phyloP scores from a whole-genome alignment of 805 yeast species.

The Ascoidea asiatica region DNA sequence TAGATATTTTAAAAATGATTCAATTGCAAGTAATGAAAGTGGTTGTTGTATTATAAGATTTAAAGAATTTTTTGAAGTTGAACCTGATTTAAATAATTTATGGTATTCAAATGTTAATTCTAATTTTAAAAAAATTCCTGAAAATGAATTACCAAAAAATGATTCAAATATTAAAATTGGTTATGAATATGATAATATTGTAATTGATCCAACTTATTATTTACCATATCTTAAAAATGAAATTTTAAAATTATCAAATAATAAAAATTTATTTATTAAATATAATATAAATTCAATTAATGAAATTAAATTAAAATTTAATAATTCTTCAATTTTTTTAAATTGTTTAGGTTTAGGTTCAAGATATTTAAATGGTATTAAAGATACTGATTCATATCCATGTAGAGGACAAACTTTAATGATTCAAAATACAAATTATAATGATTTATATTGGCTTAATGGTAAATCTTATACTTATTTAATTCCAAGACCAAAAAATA shows the following conservation, averaged over 20 bases:
- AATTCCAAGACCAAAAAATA: conserved; percentile 68
- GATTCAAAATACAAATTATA: conserved; percentile 25
- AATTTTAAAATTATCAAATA: conserved; percentile 30
- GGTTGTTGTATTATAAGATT: no score
- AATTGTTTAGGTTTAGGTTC: conserved; percentile 47
- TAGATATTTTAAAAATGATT: conserved; percentile 27
- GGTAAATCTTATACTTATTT: conserved; percentile 33
- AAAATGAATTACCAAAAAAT: conserved; percentile 22
- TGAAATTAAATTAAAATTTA: conserved; percentile 35
- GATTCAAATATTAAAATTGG: conserved; percentile 32
- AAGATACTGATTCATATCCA: conserved; percentile 31
- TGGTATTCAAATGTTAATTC: no score
- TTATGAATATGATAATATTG: conserved; percentile 35
- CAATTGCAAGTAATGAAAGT: conserved; percentile 41
- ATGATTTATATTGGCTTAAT: no score
- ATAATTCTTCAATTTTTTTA: conserved; percentile 33
- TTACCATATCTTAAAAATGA: conserved; percentile 38
- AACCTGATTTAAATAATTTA: conserved; percentile 13
- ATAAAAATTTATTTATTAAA: conserved; percentile 31
- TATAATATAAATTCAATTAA: conserved; percentile 27
- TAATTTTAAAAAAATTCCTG: no score
- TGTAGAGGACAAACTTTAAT: conserved; percentile 49
- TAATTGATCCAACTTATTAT: conserved; percentile 46
- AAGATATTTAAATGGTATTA: conserved; percentile 27
- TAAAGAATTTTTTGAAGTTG: conserved; percentile 23